Evolutionary conservation across 257 asterid species (phyloP).

Genomic region (Lithospermum erythrorhizon): DNA sequence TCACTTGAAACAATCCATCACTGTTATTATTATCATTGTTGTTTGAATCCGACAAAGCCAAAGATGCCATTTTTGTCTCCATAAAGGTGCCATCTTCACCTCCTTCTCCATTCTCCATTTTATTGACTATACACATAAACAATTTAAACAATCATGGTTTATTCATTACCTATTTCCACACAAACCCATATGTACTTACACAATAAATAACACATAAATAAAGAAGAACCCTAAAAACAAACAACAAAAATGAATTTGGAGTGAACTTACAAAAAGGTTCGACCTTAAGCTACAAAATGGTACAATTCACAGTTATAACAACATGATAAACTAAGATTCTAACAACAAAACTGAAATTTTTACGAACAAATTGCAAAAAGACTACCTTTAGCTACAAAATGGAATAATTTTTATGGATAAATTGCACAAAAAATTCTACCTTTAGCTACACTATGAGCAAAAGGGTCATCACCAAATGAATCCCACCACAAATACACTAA

Average conservation of each 20-base stretch:
- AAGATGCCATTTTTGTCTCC: conserved; percentile 40
- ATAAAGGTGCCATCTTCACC: conserved; percentile 43
- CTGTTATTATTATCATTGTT: conserved; percentile 31
- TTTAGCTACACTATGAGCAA: too few relatives aligned
- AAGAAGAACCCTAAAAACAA: neutral
- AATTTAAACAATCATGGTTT: too few relatives aligned
- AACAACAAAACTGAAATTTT: too few relatives aligned
- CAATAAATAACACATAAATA: neutral
- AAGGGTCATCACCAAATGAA: too few relatives aligned
- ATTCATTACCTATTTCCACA: neutral
- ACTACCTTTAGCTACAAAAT: too few relatives aligned
- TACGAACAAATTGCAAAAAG: too few relatives aligned
- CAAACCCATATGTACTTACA: neutral
- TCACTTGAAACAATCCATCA: conserved; percentile 76
- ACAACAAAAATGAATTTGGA: neutral
- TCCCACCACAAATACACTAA: too few relatives aligned
- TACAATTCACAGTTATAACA: neutral
- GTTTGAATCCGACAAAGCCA: conserved; percentile 45
- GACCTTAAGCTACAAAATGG: neutral
- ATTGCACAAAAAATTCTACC: too few relatives aligned
- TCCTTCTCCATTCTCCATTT: conserved; percentile 71
- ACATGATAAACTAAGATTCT: neutral
- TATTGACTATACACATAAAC: neutral
- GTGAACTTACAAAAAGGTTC: neutral
- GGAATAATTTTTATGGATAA: too few relatives aligned